These are phyloP conservation scores for Phytophthora syringae DNA, from an alignment of 352 stramenopile genomes.

Conservation along the genomic window DNA sequence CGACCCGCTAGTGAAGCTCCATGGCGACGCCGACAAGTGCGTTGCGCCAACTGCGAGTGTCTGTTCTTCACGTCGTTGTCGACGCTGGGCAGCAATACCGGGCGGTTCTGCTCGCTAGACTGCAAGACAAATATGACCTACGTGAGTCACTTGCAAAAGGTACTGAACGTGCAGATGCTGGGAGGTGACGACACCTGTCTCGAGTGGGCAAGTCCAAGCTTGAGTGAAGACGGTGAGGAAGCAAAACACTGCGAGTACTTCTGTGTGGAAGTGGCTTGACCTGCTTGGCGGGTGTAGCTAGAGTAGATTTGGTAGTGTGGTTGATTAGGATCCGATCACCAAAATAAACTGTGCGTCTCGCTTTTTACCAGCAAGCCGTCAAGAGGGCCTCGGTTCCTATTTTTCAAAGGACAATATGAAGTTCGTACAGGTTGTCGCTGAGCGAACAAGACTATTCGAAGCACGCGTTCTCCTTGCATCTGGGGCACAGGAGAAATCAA, in stretches of 20 bases:
- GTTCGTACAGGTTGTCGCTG: no score
- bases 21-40: conserved; percentile 24
- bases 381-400: no score
- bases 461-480: no score
- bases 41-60: conserved; percentile 33
- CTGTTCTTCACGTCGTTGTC: conserved; percentile 36
- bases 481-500: no score
- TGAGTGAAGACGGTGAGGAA: background rate
- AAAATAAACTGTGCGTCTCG: no score
- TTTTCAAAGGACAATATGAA: no score
- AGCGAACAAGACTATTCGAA: no score
- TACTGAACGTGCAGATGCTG: conserved; percentile 38
- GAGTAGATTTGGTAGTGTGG: no score
- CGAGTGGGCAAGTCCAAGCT: background rate
- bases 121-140: conserved; percentile 51
- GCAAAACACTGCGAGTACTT: background rate
- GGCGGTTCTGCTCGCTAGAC: conserved; percentile 50
- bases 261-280: background rate
- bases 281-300: background rate
- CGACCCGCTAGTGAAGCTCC: conserved; percentile 1
- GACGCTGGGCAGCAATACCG: conserved; percentile 1
- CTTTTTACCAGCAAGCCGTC: no score
- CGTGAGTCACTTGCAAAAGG: conserved; percentile 26
- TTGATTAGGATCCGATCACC: no score
- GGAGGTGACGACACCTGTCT: background rate